Conservation (phyloP, 352 stramenopile species). For the Pythium apleroticum region DNA sequence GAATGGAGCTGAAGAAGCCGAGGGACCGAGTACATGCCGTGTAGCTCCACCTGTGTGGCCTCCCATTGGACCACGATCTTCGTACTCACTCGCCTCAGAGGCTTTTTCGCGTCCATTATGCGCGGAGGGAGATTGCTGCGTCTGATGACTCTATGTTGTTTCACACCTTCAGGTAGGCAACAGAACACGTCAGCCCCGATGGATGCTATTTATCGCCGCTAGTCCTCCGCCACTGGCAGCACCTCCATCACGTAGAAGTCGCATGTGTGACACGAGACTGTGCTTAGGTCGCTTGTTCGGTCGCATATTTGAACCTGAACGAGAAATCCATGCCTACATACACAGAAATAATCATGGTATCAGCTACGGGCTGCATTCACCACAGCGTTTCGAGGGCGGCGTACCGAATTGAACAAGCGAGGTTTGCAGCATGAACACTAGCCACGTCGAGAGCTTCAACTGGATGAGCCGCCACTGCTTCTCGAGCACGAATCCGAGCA, state of each 20-base stretch:
- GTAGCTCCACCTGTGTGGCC: constrained; percentile 13
- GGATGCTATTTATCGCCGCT: background rate
- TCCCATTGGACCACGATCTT: constrained; percentile 3
- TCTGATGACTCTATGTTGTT: too few species aligned
- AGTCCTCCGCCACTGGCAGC: background rate
- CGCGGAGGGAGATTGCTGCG: too few species aligned
- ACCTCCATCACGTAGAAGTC: background rate
- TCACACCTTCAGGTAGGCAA: too few species aligned
- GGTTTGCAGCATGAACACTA: constrained; percentile 17
- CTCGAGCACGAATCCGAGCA: constrained; percentile 37
- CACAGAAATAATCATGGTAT: background rate
- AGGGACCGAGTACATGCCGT: constrained; percentile 14
- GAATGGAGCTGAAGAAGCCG: constrained; percentile 1
- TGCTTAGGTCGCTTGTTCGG: background rate
- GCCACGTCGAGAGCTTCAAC: constrained; percentile 20
- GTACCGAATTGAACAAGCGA: constrained; percentile 14
- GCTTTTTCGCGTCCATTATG: background rate
- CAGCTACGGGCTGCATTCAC: too few species aligned
- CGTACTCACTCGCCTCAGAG: background rate
- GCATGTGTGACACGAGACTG: background rate
- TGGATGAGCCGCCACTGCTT: constrained; percentile 30
- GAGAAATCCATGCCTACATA: constrained; percentile 14
- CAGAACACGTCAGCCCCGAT: background rate
- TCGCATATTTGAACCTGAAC: constrained; percentile 10
- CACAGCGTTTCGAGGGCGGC: too few species aligned